Conservation (phyloP, 306 rosid species). For the Lathyrus aphaca region DNA sequence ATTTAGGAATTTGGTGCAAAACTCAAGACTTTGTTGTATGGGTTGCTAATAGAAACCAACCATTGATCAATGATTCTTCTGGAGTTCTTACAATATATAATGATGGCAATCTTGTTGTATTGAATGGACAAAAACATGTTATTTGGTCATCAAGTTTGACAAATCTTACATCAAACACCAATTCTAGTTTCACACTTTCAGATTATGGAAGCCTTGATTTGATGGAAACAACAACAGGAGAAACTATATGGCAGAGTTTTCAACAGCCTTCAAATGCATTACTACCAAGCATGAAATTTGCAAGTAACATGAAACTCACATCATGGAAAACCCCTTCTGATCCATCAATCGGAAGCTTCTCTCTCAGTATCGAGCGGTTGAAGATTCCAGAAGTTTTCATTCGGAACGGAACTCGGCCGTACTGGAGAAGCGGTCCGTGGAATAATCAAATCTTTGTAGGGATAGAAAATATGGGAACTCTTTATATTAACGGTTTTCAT, state of each 20-base stretch:
- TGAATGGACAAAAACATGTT: slow-evolving; percentile 27
- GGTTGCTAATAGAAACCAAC: slow-evolving; percentile 28
- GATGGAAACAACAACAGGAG: slow-evolving; percentile 4
- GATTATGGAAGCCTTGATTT: slow-evolving; percentile 49
- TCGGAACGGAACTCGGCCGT: background rate
- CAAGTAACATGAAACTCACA: background rate
- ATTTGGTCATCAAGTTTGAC: slow-evolving; percentile 49
- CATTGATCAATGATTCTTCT: slow-evolving; percentile 30
- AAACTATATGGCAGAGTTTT: slow-evolving; percentile 47
- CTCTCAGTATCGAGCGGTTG: background rate
- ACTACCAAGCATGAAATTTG: slow-evolving; percentile 36
- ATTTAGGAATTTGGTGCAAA: slow-evolving; percentile 19
- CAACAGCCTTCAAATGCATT: slow-evolving; percentile 35
- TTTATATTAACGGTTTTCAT: slow-evolving; percentile 10
- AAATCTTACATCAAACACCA: background rate
- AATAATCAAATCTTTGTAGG: slow-evolving; percentile 7
- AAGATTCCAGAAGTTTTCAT: slow-evolving; percentile 1
- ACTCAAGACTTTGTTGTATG: background rate
- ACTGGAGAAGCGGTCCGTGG: slow-evolving; percentile 39
- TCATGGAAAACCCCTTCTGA: slow-evolving; percentile 45
- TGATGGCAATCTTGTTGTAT: slow-evolving; percentile 36
- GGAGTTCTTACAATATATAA: slow-evolving; percentile 28
- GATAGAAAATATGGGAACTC: background rate
- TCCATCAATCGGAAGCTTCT: slow-evolving; percentile 46
- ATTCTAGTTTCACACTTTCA: slow-evolving; percentile 37